These are phyloP conservation scores for Aspergillus amoenus DNA, from an alignment of 2,329 filamentous ascomycete genomes.

Conservation along the genomic window DNA sequence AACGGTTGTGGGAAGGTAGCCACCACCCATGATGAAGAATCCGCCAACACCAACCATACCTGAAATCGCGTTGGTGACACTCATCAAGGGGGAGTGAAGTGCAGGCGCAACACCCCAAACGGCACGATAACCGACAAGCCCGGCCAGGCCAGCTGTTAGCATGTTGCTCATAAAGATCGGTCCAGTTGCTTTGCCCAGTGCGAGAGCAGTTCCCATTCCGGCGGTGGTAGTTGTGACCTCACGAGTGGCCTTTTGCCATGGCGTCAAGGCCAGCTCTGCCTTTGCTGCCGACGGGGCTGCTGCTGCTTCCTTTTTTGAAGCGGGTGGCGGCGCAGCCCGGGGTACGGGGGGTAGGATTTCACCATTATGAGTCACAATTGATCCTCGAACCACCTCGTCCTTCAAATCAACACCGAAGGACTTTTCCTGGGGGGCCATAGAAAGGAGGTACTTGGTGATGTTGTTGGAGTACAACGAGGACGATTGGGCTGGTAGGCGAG, in stretches of 20 bases:
- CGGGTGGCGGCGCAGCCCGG: constrained; percentile 61
- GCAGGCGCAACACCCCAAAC: constrained; percentile 85
- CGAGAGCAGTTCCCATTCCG: constrained; percentile 73
- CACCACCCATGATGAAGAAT: constrained; percentile 84
- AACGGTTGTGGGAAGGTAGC: constrained; percentile 72
- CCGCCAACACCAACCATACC: constrained; percentile 86
- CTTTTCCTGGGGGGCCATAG: constrained; percentile 74
- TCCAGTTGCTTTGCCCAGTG: constrained; percentile 75
- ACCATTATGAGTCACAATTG: constrained; percentile 78
- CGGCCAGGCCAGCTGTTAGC: constrained; percentile 80
- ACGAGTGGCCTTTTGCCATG: constrained; percentile 76
- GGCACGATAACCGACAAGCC: constrained; percentile 81
- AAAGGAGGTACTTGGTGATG: constrained; percentile 83
- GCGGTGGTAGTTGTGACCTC: constrained; percentile 74
- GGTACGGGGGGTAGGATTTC: constrained; percentile 74
- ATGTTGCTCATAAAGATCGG: constrained; percentile 86
- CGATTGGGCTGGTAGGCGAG: constrained; percentile 80
- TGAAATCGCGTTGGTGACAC: constrained; percentile 88
- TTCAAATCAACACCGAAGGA: constrained; percentile 76
- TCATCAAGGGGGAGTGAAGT: constrained; percentile 86
- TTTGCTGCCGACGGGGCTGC: constrained; percentile 49
- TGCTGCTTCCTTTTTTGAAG: constrained; percentile 51
- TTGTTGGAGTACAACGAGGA: constrained; percentile 93
- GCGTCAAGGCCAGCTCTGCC: constrained; percentile 67
- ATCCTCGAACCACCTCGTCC: constrained; percentile 82